Evolutionary conservation across 768 basidiomycete species (phyloP).

Genomic region (Tricholoma matsutake): DNA sequence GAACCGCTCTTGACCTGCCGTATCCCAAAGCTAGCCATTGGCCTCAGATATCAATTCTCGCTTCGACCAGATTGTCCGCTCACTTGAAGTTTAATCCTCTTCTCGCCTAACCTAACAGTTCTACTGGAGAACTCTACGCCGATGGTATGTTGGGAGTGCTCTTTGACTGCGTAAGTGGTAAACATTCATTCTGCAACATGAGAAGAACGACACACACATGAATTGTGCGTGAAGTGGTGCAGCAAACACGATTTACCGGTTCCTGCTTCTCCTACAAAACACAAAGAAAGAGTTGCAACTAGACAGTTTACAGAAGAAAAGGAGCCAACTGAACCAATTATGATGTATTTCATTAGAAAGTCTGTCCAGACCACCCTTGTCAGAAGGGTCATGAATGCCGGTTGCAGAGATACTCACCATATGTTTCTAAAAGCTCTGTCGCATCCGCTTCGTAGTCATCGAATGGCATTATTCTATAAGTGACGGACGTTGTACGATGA

Average conservation of each 20-base stretch:
- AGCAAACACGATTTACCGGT: constrained; percentile 97
- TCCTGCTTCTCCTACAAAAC: constrained; percentile 80
- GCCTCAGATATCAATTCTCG: background rate
- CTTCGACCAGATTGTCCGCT: constrained; percentile 16
- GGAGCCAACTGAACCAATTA: constrained; percentile 65
- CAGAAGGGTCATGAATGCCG: constrained; percentile 11
- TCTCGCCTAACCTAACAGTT: constrained; percentile 90
- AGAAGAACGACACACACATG: constrained; percentile 60
- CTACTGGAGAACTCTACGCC: constrained; percentile 98
- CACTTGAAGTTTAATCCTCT: constrained; percentile 93
- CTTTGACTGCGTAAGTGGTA: constrained; percentile 65
- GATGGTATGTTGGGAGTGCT: constrained; percentile 96
- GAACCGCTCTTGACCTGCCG: constrained; percentile 95
- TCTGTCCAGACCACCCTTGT: constrained; percentile 47
- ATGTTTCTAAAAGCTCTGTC: constrained; percentile 92
- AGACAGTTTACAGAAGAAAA: constrained; percentile 8
- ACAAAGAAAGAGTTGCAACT: constrained; percentile 1
- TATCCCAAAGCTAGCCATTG: constrained; percentile 81
- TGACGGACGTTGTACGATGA: background rate
- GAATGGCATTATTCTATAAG: constrained; percentile 53
- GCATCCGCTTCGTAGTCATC: constrained; percentile 76
- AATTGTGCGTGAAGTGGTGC: constrained; percentile 95
- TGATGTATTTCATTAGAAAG: constrained; percentile 98
- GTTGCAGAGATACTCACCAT: constrained; percentile 51
- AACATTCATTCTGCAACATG: constrained; percentile 3